These are phyloP conservation scores for Quillaja saponaria DNA, from an alignment of 306 rosid genomes.

Conservation along the genomic window DNA sequence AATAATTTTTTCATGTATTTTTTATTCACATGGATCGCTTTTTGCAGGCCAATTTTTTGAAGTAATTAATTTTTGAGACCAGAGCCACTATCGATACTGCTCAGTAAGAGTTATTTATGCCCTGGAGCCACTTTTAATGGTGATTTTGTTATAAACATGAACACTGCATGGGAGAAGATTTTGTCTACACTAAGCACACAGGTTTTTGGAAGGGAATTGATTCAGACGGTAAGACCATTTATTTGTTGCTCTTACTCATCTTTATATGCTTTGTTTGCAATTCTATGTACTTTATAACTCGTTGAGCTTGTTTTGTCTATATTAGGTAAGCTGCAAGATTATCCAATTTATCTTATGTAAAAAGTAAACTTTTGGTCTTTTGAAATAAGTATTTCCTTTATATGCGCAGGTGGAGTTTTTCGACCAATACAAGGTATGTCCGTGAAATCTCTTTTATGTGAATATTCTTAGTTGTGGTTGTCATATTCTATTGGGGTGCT, in stretches of 20 bases:
- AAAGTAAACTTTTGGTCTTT: slow-evolving; percentile 2
- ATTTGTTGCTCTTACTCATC: slow-evolving; percentile 7
- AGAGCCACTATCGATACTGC: slow-evolving; percentile 82
- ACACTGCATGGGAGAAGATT: slow-evolving; percentile 85
- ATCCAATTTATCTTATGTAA: background rate
- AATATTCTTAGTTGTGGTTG: slow-evolving; percentile 12
- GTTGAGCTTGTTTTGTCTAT: background rate
- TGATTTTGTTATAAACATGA: slow-evolving; percentile 78
- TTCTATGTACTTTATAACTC: slow-evolving; percentile 11
- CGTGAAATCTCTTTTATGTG: slow-evolving; percentile 12
- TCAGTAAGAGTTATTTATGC: slow-evolving; percentile 74
- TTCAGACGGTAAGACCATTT: slow-evolving; percentile 68
- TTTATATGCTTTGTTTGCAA: background rate
- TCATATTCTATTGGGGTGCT: slow-evolving; percentile 10
- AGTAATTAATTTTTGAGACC: slow-evolving; percentile 82
- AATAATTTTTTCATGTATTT: slow-evolving; percentile 4
- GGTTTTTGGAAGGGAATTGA: slow-evolving; percentile 76
- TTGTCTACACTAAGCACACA: slow-evolving; percentile 91
- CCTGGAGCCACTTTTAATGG: slow-evolving; percentile 82
- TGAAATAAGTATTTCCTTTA: slow-evolving; percentile 10
- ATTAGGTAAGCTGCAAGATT: no score
- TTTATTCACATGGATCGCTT: slow-evolving; percentile 22
- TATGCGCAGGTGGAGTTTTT: slow-evolving; percentile 82
- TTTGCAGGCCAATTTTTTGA: slow-evolving; percentile 79
- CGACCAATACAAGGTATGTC: slow-evolving; percentile 84